These are phyloP conservation scores for Sugiyamaella castrensis DNA, from an alignment of 1,139 yeast species.

Conservation along the genomic window DNA sequence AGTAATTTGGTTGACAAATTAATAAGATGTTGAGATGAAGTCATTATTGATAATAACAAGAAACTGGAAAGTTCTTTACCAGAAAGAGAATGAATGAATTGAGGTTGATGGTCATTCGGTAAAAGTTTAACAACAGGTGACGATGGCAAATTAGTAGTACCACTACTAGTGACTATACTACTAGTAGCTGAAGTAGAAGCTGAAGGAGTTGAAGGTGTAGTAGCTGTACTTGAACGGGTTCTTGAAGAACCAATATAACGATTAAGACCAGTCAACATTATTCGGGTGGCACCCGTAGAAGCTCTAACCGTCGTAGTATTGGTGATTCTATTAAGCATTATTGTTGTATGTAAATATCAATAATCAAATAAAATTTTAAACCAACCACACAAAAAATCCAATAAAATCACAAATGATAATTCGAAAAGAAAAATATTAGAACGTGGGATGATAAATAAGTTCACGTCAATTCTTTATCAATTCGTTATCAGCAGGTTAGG, in stretches of 20 bases:
- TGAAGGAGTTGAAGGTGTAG: background rate
- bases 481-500: too few species aligned
- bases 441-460: too few species aligned
- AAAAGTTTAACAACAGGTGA: background rate
- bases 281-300: background rate
- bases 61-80: slow-evolving; percentile 30
- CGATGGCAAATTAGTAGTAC: background rate
- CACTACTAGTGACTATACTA: too few species aligned
- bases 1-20: slow-evolving; percentile 35
- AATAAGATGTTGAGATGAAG: slow-evolving; percentile 36
- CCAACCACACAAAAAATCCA: too few species aligned
- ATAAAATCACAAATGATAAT: too few species aligned
- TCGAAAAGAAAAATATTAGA: too few species aligned
- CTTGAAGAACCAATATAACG: slow-evolving; percentile 13
- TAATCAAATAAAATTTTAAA: background rate
- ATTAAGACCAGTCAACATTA: background rate
- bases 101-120: slow-evolving; percentile 9
- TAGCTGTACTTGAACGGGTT: slow-evolving; percentile 10
- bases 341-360: too few species aligned
- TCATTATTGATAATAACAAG: slow-evolving; percentile 34
- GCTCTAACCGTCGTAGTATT: background rate
- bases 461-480: too few species aligned
- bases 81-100: slow-evolving; percentile 26
- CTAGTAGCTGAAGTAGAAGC: background rate
- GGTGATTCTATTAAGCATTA: background rate